A percentile compares a stretch with the other conserved stretches of the same genome.
Evolutionary conservation across 805 yeast species (phyloP).

Genomic region (Saturnispora serradocipensis): DNA sequence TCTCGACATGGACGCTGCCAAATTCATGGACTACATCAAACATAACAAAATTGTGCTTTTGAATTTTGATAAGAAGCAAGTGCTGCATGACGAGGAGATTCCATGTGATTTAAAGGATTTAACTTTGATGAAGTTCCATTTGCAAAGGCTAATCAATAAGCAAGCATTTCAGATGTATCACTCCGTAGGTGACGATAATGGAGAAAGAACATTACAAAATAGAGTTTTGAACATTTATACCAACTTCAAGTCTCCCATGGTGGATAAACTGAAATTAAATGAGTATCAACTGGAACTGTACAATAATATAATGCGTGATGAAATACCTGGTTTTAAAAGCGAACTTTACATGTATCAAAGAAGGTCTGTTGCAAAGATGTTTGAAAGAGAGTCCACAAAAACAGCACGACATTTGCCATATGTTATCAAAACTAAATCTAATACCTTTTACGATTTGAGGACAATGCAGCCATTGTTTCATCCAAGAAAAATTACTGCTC

Average conservation of each 20-base stretch:
- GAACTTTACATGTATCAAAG: conserved; percentile 48
- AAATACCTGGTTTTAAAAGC: conserved; percentile 40
- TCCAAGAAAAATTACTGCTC: conserved; percentile 38
- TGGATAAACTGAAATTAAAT: conserved; percentile 16
- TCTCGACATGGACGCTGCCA: conserved; percentile 27
- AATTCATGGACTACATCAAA: conserved; percentile 7
- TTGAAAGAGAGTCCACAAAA: conserved; percentile 38
- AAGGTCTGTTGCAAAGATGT: conserved; percentile 54
- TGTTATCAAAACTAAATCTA: not conserved
- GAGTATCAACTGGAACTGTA: conserved; percentile 17
- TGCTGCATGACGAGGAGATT: not conserved
- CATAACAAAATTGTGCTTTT: conserved; percentile 2
- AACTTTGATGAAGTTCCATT: conserved; percentile 22
- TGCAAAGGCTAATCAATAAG: conserved; percentile 28
- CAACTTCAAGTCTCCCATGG: conserved; percentile 25
- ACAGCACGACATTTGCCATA: conserved; percentile 19
- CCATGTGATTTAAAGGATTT: not conserved
- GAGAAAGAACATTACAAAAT: not conserved
- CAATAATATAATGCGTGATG: conserved; percentile 21
- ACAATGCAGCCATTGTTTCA: conserved; percentile 22
- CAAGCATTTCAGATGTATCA: conserved; percentile 9
- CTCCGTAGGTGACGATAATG: not conserved
- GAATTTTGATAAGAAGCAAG: not conserved
- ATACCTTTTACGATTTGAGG: conserved; percentile 30
- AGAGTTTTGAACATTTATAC: conserved; percentile 29